Conservation (phyloP, 306 rosid genomes). For the Dryas octopetala region DNA sequence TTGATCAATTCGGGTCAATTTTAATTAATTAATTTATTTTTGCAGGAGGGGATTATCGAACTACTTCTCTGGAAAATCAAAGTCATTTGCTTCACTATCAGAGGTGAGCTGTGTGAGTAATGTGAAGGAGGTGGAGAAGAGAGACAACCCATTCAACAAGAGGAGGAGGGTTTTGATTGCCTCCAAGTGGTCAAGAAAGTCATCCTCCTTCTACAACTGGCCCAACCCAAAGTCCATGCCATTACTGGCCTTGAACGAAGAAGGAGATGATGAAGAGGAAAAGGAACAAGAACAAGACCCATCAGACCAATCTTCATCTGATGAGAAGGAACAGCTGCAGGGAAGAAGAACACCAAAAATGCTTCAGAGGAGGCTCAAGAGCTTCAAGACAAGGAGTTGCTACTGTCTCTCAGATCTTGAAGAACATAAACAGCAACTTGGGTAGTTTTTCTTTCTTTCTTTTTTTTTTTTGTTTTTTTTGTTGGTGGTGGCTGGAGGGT, state of each 20-base stretch:
- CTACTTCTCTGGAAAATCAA: conserved; percentile 84
- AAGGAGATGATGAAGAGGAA: conserved; percentile 21
- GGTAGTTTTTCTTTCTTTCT: background rate
- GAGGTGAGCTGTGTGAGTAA: conserved; percentile 41
- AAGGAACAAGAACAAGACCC: conserved; percentile 26
- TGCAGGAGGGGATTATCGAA: conserved; percentile 86
- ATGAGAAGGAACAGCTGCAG: conserved; percentile 11
- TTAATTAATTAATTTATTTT: background rate
- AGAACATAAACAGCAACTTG: conserved; percentile 42
- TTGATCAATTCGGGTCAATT: background rate
- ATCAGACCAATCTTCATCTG: conserved; percentile 11
- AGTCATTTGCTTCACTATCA: conserved; percentile 69
- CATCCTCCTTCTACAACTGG: conserved; percentile 59
- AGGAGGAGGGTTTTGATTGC: conserved; percentile 73
- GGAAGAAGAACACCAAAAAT: conserved; percentile 31
- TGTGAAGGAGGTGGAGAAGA: conserved; percentile 59
- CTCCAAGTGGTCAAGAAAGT: conserved; percentile 62
- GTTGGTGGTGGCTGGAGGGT: conserved; percentile 8
- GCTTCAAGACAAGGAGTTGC: conserved; percentile 67
- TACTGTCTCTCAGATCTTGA: conserved; percentile 85
- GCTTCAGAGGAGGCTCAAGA: conserved; percentile 41
- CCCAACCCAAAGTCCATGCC: conserved; percentile 91
- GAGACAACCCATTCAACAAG: conserved; percentile 81
- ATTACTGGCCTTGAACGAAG: conserved; percentile 47
- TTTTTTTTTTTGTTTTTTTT: background rate